Evolutionary conservation across 129 eudicot species (phyloP).

Genomic region (Calendula officinalis): DNA sequence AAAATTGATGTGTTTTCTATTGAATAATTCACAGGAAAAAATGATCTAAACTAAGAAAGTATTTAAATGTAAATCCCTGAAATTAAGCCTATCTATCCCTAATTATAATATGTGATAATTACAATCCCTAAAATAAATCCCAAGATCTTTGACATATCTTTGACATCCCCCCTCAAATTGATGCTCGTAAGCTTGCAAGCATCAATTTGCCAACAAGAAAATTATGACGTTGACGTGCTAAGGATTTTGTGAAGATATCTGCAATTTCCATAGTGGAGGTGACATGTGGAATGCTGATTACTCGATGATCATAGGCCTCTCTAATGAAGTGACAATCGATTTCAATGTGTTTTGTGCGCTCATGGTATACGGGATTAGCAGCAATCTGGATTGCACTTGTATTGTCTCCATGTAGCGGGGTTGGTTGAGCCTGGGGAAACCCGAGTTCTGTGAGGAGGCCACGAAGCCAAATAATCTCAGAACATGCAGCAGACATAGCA

Average conservation of each 20-base stretch:
- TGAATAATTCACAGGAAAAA: not conserved
- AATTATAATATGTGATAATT: no score
- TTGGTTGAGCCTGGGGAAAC: conserved; percentile 1
- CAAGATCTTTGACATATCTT: not conserved
- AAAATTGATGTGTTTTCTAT: not conserved
- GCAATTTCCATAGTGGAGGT: not conserved
- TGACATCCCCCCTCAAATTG: conserved; percentile 16
- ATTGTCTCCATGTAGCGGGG: conserved; percentile 6
- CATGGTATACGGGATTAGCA: no score
- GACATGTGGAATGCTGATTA: conserved; percentile 1
- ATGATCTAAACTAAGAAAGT: conserved; percentile 5
- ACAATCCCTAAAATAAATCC: no score
- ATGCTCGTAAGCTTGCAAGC: conserved; percentile 17
- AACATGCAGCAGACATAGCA: not conserved
- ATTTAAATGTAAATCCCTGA: not conserved
- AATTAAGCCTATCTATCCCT: not conserved
- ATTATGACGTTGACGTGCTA: conserved; percentile 6
- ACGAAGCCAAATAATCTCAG: not conserved
- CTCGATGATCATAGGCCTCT: not conserved
- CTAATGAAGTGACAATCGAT: not conserved
- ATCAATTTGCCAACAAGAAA: conserved; percentile 19
- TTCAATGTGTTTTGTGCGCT: not conserved
- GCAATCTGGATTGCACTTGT: not conserved
- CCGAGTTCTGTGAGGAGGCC: conserved; percentile 9
- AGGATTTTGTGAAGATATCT: conserved; percentile 15